These are phyloP conservation scores for Chaetomium olivaceum DNA, from an alignment of 2,329 filamentous ascomycete genomes.

Conservation along the genomic window DNA sequence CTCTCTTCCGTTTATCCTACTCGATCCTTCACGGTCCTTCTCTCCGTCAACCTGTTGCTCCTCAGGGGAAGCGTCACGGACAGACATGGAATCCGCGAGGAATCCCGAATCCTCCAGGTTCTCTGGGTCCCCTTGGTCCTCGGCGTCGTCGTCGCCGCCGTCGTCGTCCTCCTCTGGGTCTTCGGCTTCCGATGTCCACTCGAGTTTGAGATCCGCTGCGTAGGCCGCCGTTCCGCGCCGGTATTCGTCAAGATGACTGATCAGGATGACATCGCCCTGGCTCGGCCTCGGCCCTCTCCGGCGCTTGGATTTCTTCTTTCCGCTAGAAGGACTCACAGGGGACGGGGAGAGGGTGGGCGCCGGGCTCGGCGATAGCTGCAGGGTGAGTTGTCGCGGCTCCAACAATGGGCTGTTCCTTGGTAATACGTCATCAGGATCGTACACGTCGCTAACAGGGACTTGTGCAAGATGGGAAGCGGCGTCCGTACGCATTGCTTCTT, in stretches of 20 bases:
- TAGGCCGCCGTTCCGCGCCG: slow-evolving; percentile 63
- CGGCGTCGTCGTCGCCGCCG: slow-evolving; percentile 29
- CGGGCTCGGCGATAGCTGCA: slow-evolving; percentile 54
- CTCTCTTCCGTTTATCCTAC: background rate
- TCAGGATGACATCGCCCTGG: slow-evolving; percentile 67
- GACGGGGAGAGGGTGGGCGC: slow-evolving; percentile 47
- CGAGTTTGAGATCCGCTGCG: slow-evolving; percentile 48
- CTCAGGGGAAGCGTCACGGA: slow-evolving; percentile 11
- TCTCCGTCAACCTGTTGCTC: slow-evolving; percentile 10
- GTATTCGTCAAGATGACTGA: slow-evolving; percentile 63
- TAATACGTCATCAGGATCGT: slow-evolving; percentile 48
- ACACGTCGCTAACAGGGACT: slow-evolving; percentile 39
- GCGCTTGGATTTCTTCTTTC: slow-evolving; percentile 53
- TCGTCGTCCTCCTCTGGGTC: slow-evolving; percentile 26
- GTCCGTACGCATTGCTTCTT: slow-evolving; percentile 46
- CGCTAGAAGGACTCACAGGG: slow-evolving; percentile 46
- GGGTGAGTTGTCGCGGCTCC: slow-evolving; percentile 45
- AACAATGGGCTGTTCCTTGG: slow-evolving; percentile 44
- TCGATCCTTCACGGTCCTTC: background rate
- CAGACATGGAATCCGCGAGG: slow-evolving; percentile 20
- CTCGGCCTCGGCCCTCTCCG: slow-evolving; percentile 55
- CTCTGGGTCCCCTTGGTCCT: slow-evolving; percentile 11
- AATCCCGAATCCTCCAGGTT: slow-evolving; percentile 2
- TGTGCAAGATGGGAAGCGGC: slow-evolving; percentile 40
- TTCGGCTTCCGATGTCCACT: slow-evolving; percentile 46